Evolutionary conservation across 441 rosid genomes (phyloP).

Genomic region (Populus trichocarpa): DNA sequence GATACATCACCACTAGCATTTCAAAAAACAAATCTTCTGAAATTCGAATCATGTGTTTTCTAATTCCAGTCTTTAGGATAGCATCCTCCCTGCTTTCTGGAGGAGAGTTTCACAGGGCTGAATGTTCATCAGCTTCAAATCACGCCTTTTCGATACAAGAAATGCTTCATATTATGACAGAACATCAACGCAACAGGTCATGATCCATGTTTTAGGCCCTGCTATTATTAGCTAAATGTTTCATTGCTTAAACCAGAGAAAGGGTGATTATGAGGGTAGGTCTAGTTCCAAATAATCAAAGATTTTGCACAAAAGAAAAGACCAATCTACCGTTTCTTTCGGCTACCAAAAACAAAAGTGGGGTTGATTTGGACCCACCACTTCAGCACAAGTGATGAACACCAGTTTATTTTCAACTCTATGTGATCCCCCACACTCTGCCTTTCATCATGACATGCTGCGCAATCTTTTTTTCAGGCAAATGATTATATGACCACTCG

Average conservation of each 20-base stretch:
- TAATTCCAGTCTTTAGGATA: not conserved
- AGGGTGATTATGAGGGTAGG: not conserved
- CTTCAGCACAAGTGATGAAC: not conserved
- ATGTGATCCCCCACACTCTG: conserved; percentile 16
- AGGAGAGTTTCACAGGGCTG: not conserved
- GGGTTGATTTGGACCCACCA: conserved; percentile 10
- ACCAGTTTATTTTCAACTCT: not conserved
- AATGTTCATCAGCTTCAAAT: not conserved
- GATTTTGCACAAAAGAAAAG: too few relatives aligned
- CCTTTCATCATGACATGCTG: conserved; percentile 16
- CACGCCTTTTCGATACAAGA: not conserved
- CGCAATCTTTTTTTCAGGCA: not conserved
- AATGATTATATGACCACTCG: not conserved
- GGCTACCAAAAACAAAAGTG: conserved; percentile 1
- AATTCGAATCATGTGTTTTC: not conserved
- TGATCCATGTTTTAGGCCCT: not conserved
- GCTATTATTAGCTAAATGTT: not conserved
- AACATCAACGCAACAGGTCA: not conserved
- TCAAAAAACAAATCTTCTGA: not conserved
- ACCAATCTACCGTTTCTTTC: conserved; percentile 3
- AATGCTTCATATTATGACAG: not conserved
- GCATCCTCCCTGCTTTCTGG: not conserved
- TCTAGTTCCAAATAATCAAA: not conserved
- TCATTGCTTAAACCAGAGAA: not conserved
- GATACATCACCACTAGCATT: conserved; percentile 4